Evolutionary conservation across 345 rosid genomes (phyloP).

Genomic region (Euclidium syriacum): DNA sequence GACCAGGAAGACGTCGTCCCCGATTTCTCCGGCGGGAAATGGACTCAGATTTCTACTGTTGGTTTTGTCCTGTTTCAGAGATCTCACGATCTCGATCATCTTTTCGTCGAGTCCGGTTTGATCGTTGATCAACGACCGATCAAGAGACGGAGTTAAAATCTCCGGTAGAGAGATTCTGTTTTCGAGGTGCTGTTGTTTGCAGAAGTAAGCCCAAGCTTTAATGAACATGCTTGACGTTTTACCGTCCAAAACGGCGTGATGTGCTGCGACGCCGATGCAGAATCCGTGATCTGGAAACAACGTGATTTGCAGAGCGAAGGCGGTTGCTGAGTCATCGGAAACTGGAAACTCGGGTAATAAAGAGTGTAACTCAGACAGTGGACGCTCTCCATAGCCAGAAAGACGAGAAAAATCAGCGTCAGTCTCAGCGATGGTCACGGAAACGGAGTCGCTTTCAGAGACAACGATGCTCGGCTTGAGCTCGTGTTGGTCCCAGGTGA

Average conservation of each 20-base stretch:
- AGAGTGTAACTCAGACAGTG: background rate
- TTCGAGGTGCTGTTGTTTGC: background rate
- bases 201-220: constrained; percentile 20
- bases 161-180: background rate
- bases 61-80: background rate
- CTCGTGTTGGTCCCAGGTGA: constrained; percentile 3
- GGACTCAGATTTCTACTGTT: constrained; percentile 4
- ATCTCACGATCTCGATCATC: background rate
- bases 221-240: background rate
- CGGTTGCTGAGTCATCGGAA: background rate
- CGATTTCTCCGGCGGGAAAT: background rate
- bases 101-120: background rate
- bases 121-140: constrained; percentile 5
- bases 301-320: constrained; percentile 16
- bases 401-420: constrained; percentile 2
- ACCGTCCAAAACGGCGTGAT: constrained; percentile 12
- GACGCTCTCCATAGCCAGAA: background rate
- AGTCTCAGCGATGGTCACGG: constrained; percentile 17
- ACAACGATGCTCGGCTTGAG: constrained; percentile 12
- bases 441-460: constrained; percentile 12
- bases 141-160: constrained; percentile 6
- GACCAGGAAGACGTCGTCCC: constrained; percentile 5
- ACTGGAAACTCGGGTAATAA: background rate
- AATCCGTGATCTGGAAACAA: constrained; percentile 18
- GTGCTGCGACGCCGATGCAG: background rate